phyloP scores from a whole-genome alignment of 306 rosid genomes.

The Casuarina equisetifolia region DNA sequence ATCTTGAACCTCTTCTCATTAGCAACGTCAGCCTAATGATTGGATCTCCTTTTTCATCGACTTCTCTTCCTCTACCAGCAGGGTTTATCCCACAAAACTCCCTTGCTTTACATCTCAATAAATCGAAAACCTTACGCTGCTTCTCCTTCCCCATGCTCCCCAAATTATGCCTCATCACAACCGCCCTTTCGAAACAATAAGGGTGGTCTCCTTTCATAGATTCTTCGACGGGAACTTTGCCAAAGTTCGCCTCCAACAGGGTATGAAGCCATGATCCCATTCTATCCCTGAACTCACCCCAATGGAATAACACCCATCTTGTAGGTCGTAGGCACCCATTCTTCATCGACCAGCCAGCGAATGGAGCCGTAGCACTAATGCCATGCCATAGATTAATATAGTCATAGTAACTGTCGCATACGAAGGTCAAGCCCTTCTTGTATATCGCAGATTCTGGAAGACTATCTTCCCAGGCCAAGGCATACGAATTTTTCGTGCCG shows the following conservation, averaged over 20 bases:
- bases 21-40: constrained; percentile 31
- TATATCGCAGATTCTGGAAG: constrained; percentile 22
- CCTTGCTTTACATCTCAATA: constrained; percentile 39
- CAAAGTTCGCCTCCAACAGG: constrained; percentile 20
- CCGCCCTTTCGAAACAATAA: constrained; percentile 35
- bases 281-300: constrained; percentile 34
- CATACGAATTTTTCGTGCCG: constrained; percentile 31
- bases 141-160: constrained; percentile 33
- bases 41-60: constrained; percentile 28
- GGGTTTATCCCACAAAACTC: constrained; percentile 25
- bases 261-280: constrained; percentile 39
- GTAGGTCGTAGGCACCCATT: constrained; percentile 21
- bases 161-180: constrained; percentile 40
- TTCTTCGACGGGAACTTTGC: constrained; percentile 23
- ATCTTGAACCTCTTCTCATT: constrained; percentile 35
- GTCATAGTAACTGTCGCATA: constrained; percentile 37
- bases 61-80: constrained; percentile 18
- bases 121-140: constrained; percentile 26
- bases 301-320: constrained; percentile 31
- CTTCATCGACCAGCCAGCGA: constrained; percentile 33
- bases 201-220: constrained; percentile 20
- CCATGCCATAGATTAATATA: constrained; percentile 34
- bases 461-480: constrained; percentile 32
- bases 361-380: constrained; percentile 30
- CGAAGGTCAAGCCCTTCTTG: constrained; percentile 27